These are phyloP conservation scores for Sinapis alba DNA, from an alignment of 441 rosid species.

Conservation along the genomic window DNA sequence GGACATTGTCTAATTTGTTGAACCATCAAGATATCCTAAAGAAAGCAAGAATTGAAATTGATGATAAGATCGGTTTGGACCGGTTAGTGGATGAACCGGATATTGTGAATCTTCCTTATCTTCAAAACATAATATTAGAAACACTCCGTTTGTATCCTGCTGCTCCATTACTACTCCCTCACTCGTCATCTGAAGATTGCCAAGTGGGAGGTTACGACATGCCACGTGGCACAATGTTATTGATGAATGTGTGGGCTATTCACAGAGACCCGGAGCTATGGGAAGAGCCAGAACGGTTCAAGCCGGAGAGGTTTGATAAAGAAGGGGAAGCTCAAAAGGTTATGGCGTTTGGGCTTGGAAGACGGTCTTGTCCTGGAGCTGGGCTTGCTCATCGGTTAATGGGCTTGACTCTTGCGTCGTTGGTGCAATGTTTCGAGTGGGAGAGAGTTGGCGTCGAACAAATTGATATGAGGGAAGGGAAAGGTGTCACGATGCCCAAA, in stretches of 20 bases:
- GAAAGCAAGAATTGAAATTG: constrained; percentile 3
- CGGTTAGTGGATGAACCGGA: constrained; percentile 40
- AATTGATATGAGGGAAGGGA: constrained; percentile 44
- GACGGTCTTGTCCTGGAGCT: constrained; percentile 50
- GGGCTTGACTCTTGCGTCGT: constrained; percentile 40
- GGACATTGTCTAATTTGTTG: constrained; percentile 27
- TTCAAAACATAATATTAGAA: constrained; percentile 23
- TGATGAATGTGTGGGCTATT: constrained; percentile 56
- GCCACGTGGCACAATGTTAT: constrained; percentile 45
- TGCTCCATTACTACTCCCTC: constrained; percentile 17
- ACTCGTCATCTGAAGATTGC: constrained; percentile 22
- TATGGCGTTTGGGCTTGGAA: constrained; percentile 44
- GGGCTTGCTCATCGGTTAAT: constrained; percentile 42
- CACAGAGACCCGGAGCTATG: constrained; percentile 47
- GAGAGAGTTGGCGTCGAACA: constrained; percentile 25
- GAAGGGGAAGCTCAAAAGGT: constrained; percentile 20
- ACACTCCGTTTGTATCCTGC: constrained; percentile 44
- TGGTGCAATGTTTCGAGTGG: constrained; percentile 55
- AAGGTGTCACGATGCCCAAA: constrained; percentile 39
- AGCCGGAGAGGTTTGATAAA: constrained; percentile 46
- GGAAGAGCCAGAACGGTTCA: constrained; percentile 40
- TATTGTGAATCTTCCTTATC: constrained; percentile 38
- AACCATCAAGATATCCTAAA: background rate
- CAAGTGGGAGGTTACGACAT: constrained; percentile 42
- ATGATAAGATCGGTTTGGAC: constrained; percentile 28